Percentiles rank a stretch among this genome's conserved stretches.
Conservation (phyloP, 2,329 filamentous ascomycete genomes). For the Hawksworthiomyces lignivorus region DNA sequence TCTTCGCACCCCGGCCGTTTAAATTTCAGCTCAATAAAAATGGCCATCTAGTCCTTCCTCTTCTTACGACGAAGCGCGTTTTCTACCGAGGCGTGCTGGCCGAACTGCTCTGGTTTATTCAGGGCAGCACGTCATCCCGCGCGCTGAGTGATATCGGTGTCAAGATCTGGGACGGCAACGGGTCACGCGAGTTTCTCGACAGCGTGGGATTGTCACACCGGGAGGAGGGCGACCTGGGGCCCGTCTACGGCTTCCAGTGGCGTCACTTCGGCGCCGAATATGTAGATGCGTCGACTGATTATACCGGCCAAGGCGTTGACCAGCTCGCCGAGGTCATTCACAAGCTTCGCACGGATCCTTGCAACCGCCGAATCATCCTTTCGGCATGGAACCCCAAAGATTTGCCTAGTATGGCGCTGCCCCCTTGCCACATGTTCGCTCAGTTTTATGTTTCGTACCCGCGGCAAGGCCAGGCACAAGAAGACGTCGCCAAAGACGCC, state of each 20-base stretch:
- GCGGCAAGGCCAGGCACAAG: slow-evolving; percentile 7
- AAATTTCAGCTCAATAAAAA: slow-evolving; percentile 72
- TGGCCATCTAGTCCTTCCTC: slow-evolving; percentile 66
- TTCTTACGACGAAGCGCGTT: slow-evolving; percentile 95
- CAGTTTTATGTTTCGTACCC: slow-evolving; percentile 89
- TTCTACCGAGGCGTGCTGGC: slow-evolving; percentile 84
- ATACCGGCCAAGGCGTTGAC: slow-evolving; percentile 82
- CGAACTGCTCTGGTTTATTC: slow-evolving; percentile 94
- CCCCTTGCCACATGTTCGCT: slow-evolving; percentile 95
- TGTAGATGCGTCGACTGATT: slow-evolving; percentile 69
- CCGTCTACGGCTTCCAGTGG: slow-evolving; percentile 98
- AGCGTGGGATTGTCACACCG: slow-evolving; percentile 73
- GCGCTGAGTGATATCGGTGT: slow-evolving; percentile 72
- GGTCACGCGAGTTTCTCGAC: slow-evolving; percentile 83
- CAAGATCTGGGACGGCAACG: slow-evolving; percentile 98
- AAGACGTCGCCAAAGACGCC: slow-evolving; percentile 8
- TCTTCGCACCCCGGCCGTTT: slow-evolving; percentile 80
- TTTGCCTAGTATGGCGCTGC: slow-evolving; percentile 78
- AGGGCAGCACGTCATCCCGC: slow-evolving; percentile 71
- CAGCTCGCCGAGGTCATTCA: slow-evolving; percentile 85
- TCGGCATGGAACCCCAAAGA: slow-evolving; percentile 91
- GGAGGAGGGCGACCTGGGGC: slow-evolving; percentile 81
- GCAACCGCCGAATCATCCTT: slow-evolving; percentile 83
- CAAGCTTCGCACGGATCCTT: slow-evolving; percentile 76
- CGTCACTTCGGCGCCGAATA: slow-evolving; percentile 95